phyloP scores from a whole-genome alignment of 768 basidiomycete genomes.

The Strobilomyces confusus region DNA sequence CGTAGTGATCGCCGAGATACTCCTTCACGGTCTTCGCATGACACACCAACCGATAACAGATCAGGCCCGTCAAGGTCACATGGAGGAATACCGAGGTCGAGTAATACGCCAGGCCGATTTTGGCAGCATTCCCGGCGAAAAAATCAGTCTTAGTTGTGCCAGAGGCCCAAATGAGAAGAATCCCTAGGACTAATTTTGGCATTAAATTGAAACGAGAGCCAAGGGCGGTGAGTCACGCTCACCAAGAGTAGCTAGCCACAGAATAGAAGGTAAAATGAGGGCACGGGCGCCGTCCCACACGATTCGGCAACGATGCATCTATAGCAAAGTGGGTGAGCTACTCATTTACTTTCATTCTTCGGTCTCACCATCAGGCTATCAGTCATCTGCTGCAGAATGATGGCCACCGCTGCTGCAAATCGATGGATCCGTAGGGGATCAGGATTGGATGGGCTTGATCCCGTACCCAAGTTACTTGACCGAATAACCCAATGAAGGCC shows the following conservation, averaged over 20 bases:
- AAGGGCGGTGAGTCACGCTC: not conserved
- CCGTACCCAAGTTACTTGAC: no score
- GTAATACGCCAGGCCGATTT: not conserved
- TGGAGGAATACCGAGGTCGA: slow-evolving; percentile 2
- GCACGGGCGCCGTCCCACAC: slow-evolving; percentile 22
- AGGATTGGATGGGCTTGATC: no score
- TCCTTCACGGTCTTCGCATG: not conserved
- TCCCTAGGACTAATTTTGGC: slow-evolving; percentile 4
- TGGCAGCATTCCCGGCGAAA: not conserved
- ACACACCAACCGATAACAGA: not conserved
- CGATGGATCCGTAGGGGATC: not conserved
- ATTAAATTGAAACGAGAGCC: no score
- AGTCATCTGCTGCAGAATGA: not conserved
- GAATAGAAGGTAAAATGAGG: slow-evolving; percentile 9
- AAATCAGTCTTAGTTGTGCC: not conserved
- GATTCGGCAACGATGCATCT: slow-evolving; percentile 36
- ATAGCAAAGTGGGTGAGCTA: not conserved
- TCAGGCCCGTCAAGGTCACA: not conserved
- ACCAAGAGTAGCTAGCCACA: slow-evolving; percentile 17
- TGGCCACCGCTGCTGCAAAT: not conserved
- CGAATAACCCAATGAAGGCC: slow-evolving; percentile 1
- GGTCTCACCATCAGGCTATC: not conserved
- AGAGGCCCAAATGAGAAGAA: not conserved
- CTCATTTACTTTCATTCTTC: not conserved
- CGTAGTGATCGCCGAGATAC: not conserved